phyloP scores from a whole-genome alignment of 441 rosid genomes.

The Cnidoscolus chayamansa region DNA sequence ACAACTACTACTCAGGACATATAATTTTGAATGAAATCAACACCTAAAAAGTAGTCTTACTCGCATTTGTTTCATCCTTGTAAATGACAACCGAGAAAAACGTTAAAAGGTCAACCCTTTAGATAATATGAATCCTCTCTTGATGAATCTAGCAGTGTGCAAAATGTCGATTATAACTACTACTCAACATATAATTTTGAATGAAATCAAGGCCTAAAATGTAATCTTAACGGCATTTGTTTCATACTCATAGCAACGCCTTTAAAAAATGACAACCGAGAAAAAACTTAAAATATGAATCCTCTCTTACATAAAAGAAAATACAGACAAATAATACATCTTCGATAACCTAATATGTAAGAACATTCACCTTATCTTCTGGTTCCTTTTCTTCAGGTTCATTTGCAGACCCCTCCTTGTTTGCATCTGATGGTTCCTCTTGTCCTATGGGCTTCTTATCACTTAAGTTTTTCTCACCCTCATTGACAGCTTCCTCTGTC shows the following conservation, averaged over 20 bases:
- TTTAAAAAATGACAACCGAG: background rate
- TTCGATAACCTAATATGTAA: background rate
- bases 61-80: background rate
- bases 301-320: background rate
- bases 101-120: background rate
- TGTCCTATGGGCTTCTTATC: slow-evolving; percentile 46
- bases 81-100: background rate
- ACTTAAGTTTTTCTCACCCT: slow-evolving; percentile 30
- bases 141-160: background rate
- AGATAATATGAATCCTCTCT: background rate
- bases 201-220: background rate
- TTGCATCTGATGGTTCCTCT: slow-evolving; percentile 53
- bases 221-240: background rate
- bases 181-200: background rate
- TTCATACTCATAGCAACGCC: background rate
- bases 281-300: background rate
- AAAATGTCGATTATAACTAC: background rate
- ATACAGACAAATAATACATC: background rate
- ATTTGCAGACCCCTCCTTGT: slow-evolving; percentile 41
- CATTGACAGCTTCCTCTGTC: slow-evolving; percentile 53
- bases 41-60: background rate
- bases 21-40: no score
- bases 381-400: slow-evolving; percentile 66
- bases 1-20: background rate
- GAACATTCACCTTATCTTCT: slow-evolving; percentile 25